phyloP scores from a whole-genome alignment of 768 basidiomycete genomes.

The Boletus coccyginus region DNA sequence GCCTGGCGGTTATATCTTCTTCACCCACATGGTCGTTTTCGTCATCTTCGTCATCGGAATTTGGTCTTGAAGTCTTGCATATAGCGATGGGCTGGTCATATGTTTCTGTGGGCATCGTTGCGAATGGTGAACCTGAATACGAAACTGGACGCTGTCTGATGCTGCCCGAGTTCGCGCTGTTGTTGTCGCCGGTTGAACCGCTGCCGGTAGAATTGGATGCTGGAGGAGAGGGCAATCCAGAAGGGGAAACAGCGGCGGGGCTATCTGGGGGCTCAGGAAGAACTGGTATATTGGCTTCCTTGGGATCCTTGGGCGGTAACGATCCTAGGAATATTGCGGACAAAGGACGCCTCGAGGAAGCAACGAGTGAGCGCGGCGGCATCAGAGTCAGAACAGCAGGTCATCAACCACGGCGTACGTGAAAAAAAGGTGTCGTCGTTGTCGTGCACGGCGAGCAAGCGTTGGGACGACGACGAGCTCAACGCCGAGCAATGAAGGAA shows the following conservation, averaged over 20 bases:
- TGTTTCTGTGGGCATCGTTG: slow-evolving; percentile 41
- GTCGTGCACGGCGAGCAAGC: slow-evolving; percentile 27
- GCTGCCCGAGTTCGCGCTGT: slow-evolving; percentile 40
- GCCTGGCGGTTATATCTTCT: slow-evolving; percentile 63
- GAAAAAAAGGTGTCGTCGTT: slow-evolving; percentile 16
- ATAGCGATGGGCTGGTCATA: slow-evolving; percentile 34
- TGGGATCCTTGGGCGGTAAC: slow-evolving; percentile 40
- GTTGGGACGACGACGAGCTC: slow-evolving; percentile 22
- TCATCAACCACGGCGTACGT: slow-evolving; percentile 28
- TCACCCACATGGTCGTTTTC: slow-evolving; percentile 49
- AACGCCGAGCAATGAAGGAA: slow-evolving; percentile 11
- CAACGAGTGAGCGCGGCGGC: slow-evolving; percentile 47
- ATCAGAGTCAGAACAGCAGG: slow-evolving; percentile 34
- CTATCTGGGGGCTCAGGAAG: slow-evolving; percentile 68
- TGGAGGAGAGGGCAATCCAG: slow-evolving; percentile 79
- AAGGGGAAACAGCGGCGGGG: slow-evolving; percentile 51
- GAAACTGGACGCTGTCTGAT: slow-evolving; percentile 35
- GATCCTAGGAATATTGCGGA: slow-evolving; percentile 60
- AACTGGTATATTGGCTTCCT: slow-evolving; percentile 49
- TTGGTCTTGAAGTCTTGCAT: slow-evolving; percentile 29
- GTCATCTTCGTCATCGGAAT: slow-evolving; percentile 46
- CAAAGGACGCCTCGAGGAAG: slow-evolving; percentile 49
- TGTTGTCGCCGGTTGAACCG: slow-evolving; percentile 67
- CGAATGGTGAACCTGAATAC: slow-evolving; percentile 21
- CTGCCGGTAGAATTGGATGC: slow-evolving; percentile 85